Percentiles rank a stretch among this genome's conserved stretches.
These are phyloP conservation scores for Aspergillus coremiiformis DNA, from an alignment of 495 filamentous ascomycete species.

Conservation along the genomic window DNA sequence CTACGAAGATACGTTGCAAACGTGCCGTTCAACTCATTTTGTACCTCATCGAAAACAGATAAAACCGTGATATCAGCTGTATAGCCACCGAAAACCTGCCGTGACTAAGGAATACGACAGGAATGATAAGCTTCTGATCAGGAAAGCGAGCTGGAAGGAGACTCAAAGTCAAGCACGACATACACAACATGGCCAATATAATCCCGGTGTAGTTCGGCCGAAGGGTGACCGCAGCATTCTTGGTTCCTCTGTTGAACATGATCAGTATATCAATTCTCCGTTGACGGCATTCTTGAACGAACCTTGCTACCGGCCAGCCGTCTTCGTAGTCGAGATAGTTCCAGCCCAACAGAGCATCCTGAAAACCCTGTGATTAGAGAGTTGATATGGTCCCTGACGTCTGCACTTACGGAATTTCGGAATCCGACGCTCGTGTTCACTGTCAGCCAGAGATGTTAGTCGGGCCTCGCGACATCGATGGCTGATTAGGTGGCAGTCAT, in stretches of 20 bases:
- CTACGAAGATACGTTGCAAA: no score
- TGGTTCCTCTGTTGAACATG: not conserved
- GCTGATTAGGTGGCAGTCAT: not conserved
- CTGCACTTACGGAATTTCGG: constrained; percentile 23
- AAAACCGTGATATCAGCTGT: constrained; percentile 7
- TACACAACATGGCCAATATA: constrained; percentile 12
- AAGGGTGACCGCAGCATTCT: not conserved
- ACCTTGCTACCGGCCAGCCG: constrained; percentile 38
- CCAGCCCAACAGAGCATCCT: constrained; percentile 42
- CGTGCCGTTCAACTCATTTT: no score
- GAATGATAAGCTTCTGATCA: constrained; percentile 3
- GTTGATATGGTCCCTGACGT: not conserved
- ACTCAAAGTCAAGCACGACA: constrained; percentile 10
- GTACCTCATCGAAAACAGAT: no score
- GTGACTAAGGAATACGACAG: constrained; percentile 4
- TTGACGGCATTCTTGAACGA: not conserved
- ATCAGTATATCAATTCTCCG: not conserved
- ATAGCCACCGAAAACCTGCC: constrained; percentile 4
- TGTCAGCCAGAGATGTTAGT: not conserved
- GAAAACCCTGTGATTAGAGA: not conserved
- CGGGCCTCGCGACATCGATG: not conserved
- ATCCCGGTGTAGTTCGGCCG: constrained; percentile 2
- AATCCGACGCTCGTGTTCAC: constrained; percentile 40
- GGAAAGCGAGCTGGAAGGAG: not conserved
- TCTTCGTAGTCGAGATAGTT: constrained; percentile 36